Conservation (phyloP, 257 asterid species). For the Nicotiana otophora region DNA sequence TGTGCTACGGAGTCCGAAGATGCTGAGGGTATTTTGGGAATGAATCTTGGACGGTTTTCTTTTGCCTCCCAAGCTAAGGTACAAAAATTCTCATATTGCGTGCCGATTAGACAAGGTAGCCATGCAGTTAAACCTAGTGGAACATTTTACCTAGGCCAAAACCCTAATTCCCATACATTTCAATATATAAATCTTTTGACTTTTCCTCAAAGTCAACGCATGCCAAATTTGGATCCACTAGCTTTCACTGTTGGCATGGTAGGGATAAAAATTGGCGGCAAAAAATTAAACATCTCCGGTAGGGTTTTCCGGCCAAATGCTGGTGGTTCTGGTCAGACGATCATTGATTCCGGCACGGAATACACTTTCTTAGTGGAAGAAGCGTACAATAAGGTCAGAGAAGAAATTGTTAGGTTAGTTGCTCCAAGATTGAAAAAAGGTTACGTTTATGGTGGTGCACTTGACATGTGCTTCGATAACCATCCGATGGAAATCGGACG, state of each 20-base stretch:
- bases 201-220: conserved; percentile 51
- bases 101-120: conserved; percentile 35
- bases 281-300: conserved; percentile 33
- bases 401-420: conserved; percentile 41
- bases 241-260: conserved; percentile 65
- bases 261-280: conserved; percentile 57
- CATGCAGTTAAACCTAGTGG: conserved; percentile 41
- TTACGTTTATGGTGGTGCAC: conserved; percentile 47
- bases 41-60: conserved; percentile 76
- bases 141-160: conserved; percentile 58
- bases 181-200: conserved; percentile 41
- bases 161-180: conserved; percentile 48
- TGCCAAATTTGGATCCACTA: conserved; percentile 72
- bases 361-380: conserved; percentile 68
- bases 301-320: conserved; percentile 63
- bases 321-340: conserved; percentile 84
- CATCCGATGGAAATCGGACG: conserved; percentile 32
- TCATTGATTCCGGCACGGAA: conserved; percentile 81
- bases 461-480: conserved; percentile 81
- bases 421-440: conserved; percentile 55
- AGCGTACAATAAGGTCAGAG: conserved; percentile 54
- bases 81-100: conserved; percentile 67
- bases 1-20: conserved; percentile 58
- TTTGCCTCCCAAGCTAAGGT: conserved; percentile 74
- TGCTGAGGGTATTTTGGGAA: conserved; percentile 81